Conservation (phyloP, 805 yeast species). For the Metschnikowia borealis region DNA sequence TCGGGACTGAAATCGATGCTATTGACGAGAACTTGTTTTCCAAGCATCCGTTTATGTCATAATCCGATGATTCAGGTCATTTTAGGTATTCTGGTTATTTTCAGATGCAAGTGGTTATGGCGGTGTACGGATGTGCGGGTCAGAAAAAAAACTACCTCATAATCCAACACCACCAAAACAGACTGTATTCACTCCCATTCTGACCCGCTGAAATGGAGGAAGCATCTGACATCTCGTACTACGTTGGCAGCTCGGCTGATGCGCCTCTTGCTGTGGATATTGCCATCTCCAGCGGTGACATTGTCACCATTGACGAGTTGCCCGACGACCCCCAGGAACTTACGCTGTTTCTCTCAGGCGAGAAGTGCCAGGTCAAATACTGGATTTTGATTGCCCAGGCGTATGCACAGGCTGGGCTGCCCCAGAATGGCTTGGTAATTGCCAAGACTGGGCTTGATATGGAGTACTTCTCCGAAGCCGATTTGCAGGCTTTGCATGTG, state of each 20-base stretch:
- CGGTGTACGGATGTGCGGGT: slow-evolving; percentile 4
- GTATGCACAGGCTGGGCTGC: slow-evolving; percentile 59
- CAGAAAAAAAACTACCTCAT: background rate
- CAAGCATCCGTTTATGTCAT: background rate
- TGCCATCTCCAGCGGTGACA: slow-evolving; percentile 73
- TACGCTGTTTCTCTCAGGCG: slow-evolving; percentile 72
- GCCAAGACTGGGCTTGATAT: slow-evolving; percentile 54
- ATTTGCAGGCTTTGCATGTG: slow-evolving; percentile 51
- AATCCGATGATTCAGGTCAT: no score
- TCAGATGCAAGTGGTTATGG: no score
- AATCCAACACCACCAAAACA: background rate
- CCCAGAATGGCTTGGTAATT: slow-evolving; percentile 61
- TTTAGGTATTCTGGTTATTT: no score
- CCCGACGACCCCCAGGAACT: slow-evolving; percentile 89
- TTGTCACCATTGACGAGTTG: slow-evolving; percentile 80
- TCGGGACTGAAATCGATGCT: background rate
- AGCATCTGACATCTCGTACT: slow-evolving; percentile 26
- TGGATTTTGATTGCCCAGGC: slow-evolving; percentile 86
- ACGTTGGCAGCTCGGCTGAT: slow-evolving; percentile 29
- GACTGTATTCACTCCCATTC: slow-evolving; percentile 1
- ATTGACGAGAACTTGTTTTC: background rate
- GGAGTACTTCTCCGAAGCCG: slow-evolving; percentile 35
- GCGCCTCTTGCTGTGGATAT: slow-evolving; percentile 47
- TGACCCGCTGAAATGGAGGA: slow-evolving; percentile 13
- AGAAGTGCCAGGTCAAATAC: slow-evolving; percentile 66